Evolutionary conservation across 371 early-diverging fungal species (phyloP), one percentile per base, ranked within the genome.

Genomic region (Mucor mucedo): DNA sequence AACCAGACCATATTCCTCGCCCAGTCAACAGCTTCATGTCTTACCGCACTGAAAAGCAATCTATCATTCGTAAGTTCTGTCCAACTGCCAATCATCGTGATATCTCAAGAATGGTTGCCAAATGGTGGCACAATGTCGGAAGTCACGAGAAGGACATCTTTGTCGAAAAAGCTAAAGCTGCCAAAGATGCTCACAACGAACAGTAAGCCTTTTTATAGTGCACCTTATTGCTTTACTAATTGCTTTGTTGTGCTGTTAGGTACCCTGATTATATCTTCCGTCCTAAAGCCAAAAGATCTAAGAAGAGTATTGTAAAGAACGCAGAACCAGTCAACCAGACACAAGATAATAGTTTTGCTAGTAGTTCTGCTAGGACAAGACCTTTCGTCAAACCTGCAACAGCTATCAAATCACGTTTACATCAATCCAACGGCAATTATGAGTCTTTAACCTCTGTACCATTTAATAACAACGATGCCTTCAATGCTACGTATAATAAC

Each of bases 221-320:
- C 11, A 5, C n/a, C 52, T 39, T 16, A 42, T 33, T 29, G 5
- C n/a, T 21, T 2, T 9, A 54, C 3, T 21, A 72, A 66, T 66
- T 67, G 10, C 13, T 30, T 30, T 5, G 1, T 58, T 8, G n/a
- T 14, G 3, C 9, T 49, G 39, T 48, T 47, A 71, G 82, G 63
- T 86, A 90, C 61, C 91, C 91, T 10, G 79, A 84, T 62, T 91
- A 91, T 76, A 88, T 85, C 69, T 91, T 87, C 49, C 69, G 79
- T 47, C 90, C 91, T 40, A 84, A 85, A 65, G 84, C 86, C 65
- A 87, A 84, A 58, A 87, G 84, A 40, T 3, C 39, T 21, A 21
- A 47, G 1, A 47, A 47, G 27, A 47, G 21, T n/a, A 21, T 3
- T 47, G 47, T 21, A n/a, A 42, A 42, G 5, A 47, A 21, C 21